A percentile compares a stretch with the other conserved stretches of the same genome.
phyloP scores from a whole-genome alignment of 176 grass and related monocot genomes.

The Triticum aestivum region IWGSC_CS_RefSeq_v2.1 NC_057805.1:499792441-499792940 shows the following conservation, averaged over 20 bases:
- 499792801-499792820: conserved; percentile 54
- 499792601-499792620: conserved; percentile 45
- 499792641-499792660: conserved; percentile 47
- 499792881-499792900: not conserved
- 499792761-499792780: conserved; percentile 15
- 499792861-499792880: conserved; percentile 43
- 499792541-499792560: conserved; percentile 40
- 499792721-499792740: conserved; percentile 10
- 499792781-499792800: conserved; percentile 42
- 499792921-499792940: too few relatives aligned
- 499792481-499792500: not conserved
- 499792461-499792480: not conserved
- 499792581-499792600: conserved; percentile 24
- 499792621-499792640: conserved; percentile 45
- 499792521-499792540: conserved; percentile 16
- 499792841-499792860: conserved; percentile 30
- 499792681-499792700: conserved; percentile 24
- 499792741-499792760: conserved; percentile 47
- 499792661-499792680: conserved; percentile 37
- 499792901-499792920: too few relatives aligned
- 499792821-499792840: not conserved
- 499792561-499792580: not conserved
- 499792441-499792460: conserved; percentile 22
- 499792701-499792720: not conserved
- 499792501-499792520: conserved; percentile 21